These are phyloP conservation scores for Sphagnum fallax DNA, from an alignment of 228 moss, liverwort and hornwort species.

Conservation along the genomic window DNA sequence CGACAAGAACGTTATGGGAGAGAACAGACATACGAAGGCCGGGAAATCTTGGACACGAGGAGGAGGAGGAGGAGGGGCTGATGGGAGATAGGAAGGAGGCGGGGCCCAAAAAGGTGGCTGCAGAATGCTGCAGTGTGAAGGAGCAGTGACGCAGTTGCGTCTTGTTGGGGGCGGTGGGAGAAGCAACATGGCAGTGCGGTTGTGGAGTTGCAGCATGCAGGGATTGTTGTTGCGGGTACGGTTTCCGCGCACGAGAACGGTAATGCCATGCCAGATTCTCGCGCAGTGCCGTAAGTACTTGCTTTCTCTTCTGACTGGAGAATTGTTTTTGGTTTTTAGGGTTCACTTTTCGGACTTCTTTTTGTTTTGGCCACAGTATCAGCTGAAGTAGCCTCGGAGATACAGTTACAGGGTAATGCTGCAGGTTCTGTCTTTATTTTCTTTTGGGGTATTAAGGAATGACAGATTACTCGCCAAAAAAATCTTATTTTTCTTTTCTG, in stretches of 20 bases:
- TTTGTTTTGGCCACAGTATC: neutral
- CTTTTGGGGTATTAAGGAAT: too few species aligned
- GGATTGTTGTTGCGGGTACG: constrained; percentile 29
- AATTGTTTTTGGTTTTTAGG: neutral
- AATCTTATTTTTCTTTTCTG: too few species aligned
- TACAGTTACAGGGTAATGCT: neutral
- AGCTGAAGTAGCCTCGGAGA: neutral
- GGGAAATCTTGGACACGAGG: neutral
- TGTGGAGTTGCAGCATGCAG: constrained; percentile 31
- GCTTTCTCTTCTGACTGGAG: neutral
- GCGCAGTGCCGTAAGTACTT: constrained; percentile 28
- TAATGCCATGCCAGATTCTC: constrained; percentile 20
- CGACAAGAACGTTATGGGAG: too few species aligned
- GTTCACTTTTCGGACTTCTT: neutral
- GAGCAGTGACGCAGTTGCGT: neutral
- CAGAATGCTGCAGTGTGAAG: constrained; percentile 11
- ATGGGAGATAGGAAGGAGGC: constrained; percentile 9
- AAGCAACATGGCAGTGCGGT: constrained; percentile 41
- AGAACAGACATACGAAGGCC: too few species aligned
- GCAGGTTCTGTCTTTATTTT: neutral
- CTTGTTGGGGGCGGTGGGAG: constrained; percentile 11
- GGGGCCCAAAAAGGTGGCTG: constrained; percentile 1
- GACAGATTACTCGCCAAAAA: too few species aligned
- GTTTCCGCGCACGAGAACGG: constrained; percentile 8
- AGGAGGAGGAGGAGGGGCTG: neutral